Conservation (phyloP, 139 green algal species). For the Chlorella sp. region DNA sequence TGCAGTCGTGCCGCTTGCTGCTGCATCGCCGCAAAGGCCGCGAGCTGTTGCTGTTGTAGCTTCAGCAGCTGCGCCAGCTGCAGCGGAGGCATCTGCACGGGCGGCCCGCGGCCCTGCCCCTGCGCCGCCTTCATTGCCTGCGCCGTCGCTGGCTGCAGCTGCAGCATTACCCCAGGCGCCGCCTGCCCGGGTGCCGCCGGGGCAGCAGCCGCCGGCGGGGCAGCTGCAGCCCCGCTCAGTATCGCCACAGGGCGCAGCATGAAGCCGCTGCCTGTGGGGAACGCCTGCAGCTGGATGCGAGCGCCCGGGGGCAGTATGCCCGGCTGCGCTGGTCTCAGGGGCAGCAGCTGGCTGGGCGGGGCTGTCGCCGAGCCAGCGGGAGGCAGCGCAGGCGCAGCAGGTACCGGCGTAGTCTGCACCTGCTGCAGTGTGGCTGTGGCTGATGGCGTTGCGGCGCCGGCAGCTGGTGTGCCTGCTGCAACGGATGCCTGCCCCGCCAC, state of each 20-base stretch:
- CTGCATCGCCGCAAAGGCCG: not conserved
- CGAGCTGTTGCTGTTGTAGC: slow-evolving; percentile 29
- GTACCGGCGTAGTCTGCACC: not conserved
- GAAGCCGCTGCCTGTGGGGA: not conserved
- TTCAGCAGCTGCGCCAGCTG: slow-evolving; percentile 17
- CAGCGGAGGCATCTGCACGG: not conserved
- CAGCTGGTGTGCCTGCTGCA: not conserved
- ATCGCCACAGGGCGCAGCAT: slow-evolving; percentile 12
- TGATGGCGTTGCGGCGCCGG: not conserved
- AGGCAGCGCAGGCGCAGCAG: not conserved
- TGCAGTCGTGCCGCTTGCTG: too few relatives aligned
- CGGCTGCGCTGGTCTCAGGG: not conserved
- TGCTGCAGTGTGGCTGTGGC: not conserved
- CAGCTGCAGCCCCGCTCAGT: not conserved
- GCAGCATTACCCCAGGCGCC: slow-evolving; percentile 11
- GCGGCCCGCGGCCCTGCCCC: too few relatives aligned
- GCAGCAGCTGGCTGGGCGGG: not conserved
- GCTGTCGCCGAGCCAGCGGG: not conserved
- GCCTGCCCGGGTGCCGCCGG: not conserved
- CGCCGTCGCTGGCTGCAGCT: not conserved
- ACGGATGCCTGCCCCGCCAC: not conserved
- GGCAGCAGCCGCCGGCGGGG: too few relatives aligned
- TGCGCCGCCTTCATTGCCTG: too few relatives aligned
- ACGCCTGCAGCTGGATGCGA: slow-evolving; percentile 8
- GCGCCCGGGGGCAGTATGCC: not conserved